Base-by-base conservation (phyloP, 202 grass and related monocot genomes). In the Carex arenaria region DNA sequence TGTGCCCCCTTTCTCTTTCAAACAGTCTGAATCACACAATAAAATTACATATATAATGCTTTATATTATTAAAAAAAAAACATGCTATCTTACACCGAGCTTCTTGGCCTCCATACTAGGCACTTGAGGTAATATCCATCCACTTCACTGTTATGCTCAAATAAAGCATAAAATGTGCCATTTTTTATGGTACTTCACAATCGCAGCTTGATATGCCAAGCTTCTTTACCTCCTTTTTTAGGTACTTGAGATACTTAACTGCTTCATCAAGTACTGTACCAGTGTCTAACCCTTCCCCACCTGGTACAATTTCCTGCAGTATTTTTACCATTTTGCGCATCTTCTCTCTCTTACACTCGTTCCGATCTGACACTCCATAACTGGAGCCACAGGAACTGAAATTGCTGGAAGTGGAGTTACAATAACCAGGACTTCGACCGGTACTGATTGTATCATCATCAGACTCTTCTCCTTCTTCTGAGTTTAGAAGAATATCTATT, bases 401-500 rank as follows among this genome's bases (percentile, higher is more conserved):
- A 20, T 60, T 34, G 5, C 73, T 63, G 65, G 67, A 91, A 89
- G 83, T 71, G 53, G 83, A 85, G 74, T 83, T 66, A 36, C 47
- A 64, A 47, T 78, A 52, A 78, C 19, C 75, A 34, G 89, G 89
- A 89, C 86, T 89, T 79, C 90, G 88, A 3, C 91, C 91, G 0
- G 93, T 93, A 31, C 93, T 97, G 85, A 89, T 54, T 3, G 87
- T 67, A 74, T 97, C 94, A 87, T 94, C 92, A 12, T 85, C 76
- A 61, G 42, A 28, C 0, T 73, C 67, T 20, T 84, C 86, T 18
- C 67, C 86, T 64, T 83, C 84, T 30, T 89, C 90, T 64, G 90
- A 94, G 72, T 79, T 89, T 66, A 97, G 78, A 40, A 94, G 61
- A 26, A 87, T 90, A 87, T 94, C 73, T 0, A 97, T 94, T 38